Conservation (phyloP, 2,329 filamentous ascomycete genomes). For the Acarospora socialis region DNA sequence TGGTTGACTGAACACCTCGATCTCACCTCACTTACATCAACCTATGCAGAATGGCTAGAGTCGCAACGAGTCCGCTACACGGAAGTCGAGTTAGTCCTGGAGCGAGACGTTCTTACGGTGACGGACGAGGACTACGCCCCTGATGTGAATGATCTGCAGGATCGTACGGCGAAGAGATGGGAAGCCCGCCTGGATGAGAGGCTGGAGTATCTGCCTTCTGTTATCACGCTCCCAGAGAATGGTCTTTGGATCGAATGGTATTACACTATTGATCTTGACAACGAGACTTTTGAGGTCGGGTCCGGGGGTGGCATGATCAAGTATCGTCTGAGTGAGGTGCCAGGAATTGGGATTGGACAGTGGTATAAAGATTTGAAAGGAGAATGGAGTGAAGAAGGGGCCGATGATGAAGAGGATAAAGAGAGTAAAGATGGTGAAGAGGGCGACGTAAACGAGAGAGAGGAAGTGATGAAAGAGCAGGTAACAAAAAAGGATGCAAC, state of each 20-base stretch:
- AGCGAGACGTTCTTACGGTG: slow-evolving; percentile 2
- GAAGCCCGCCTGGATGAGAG: slow-evolving; percentile 4
- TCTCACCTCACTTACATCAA: too few species aligned
- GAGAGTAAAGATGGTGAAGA: too few species aligned
- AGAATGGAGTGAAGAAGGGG: too few species aligned
- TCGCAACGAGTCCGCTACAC: background rate
- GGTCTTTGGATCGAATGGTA: slow-evolving; percentile 5
- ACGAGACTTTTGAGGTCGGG: slow-evolving; percentile 9
- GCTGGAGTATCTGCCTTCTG: background rate
- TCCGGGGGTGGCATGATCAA: too few species aligned
- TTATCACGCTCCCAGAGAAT: slow-evolving; percentile 1
- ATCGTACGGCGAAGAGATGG: background rate
- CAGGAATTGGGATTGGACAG: too few species aligned
- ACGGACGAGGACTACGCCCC: background rate
- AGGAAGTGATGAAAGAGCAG: too few species aligned
- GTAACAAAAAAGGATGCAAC: too few species aligned
- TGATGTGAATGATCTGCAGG: background rate
- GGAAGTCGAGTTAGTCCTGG: background rate
- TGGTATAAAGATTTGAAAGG: too few species aligned
- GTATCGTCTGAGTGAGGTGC: too few species aligned
- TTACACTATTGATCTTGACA: slow-evolving; percentile 12
- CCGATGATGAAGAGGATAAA: too few species aligned
- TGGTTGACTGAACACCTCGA: slow-evolving; percentile 1
- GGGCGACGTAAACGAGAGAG: too few species aligned
- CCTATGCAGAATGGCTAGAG: slow-evolving; percentile 3